phyloP scores from a whole-genome alignment of 768 basidiomycete genomes.

The Serendipita sp. region DNA sequence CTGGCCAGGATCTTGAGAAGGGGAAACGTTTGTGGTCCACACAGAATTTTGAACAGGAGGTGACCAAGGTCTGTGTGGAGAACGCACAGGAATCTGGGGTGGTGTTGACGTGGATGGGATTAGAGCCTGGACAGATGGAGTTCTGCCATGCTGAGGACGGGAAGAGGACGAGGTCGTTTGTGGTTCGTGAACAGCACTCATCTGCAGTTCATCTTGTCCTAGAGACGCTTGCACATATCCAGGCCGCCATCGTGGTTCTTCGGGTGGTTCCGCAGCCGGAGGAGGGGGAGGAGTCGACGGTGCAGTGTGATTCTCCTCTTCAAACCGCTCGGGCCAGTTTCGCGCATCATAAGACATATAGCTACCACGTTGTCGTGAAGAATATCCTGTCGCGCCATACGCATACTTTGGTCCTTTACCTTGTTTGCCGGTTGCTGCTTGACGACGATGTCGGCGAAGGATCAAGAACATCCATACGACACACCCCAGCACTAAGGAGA shows the following conservation, averaged over 20 bases:
- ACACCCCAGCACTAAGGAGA: neutral
- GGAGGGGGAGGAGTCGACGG: neutral
- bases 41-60: neutral
- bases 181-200: neutral
- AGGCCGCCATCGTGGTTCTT: neutral
- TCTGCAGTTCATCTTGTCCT: neutral
- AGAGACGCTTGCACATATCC: neutral
- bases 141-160: neutral
- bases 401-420: neutral
- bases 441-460: conserved; percentile 3
- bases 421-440: neutral
- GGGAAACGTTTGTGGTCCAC: neutral
- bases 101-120: neutral
- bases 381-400: neutral
- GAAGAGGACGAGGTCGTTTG: neutral
- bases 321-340: conserved; percentile 3
- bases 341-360: conserved; percentile 2
- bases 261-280: neutral
- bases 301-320: neutral
- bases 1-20: no score
- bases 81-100: neutral
- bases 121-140: neutral
- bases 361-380: neutral
- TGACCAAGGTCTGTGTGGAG: neutral
- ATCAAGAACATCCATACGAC: conserved; percentile 1